Base-by-base conservation (phyloP, 2,329 filamentous ascomycete genomes). In the Colletotrichum sp. region DNA sequence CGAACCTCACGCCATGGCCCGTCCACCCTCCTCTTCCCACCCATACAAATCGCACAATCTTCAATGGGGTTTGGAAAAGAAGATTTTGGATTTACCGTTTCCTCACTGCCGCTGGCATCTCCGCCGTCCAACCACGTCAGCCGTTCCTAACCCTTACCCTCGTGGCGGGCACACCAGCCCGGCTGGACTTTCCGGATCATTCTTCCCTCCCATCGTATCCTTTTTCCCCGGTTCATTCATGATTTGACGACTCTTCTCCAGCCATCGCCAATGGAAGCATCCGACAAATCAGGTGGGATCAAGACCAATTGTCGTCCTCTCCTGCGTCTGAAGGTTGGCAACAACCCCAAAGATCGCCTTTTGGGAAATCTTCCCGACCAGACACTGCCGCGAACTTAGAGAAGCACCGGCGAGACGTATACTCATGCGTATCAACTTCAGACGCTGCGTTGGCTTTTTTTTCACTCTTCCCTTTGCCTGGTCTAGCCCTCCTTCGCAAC, bases 1-100 rank as follows among this genome's bases (percentile, higher is more conserved):
- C 34, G 73, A 76, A 76, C 73, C 64, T 68, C 70, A 65, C 32
- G 34, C 70, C 73, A 65, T 73, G 70, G 59, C 44, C 70, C 44
- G 57, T 68, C 57, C 73, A 39, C 64, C 70, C 57, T 30, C 62
- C 57, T 55, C 34, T 28, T 52, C 18, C 6, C 26, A 32, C 12
- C 28, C 18, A 34, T 18, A 52, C 12, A 44, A 34, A 49, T 39
- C 15, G 15, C 62, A 39, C 55, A 59, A 30, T 30, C 55, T 30
- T 52, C n/a, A 34, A 32, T 34, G 28, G n/a, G 59, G 3, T 28
- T 63, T 32, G 10, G 16, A 8, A 52, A 63, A 55, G 24, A 63
- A 63, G 34, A 26, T 21, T 63, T 63, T 63, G 10, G 6, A 16
- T 57, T 55, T 55, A 24, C 28, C 16, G 34, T 26, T 57, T 55